Percentiles rank a stretch among this genome's conserved stretches.
Evolutionary conservation across 768 basidiomycete species (phyloP).

Genomic region (Suillus fuscotomentosus): DNA sequence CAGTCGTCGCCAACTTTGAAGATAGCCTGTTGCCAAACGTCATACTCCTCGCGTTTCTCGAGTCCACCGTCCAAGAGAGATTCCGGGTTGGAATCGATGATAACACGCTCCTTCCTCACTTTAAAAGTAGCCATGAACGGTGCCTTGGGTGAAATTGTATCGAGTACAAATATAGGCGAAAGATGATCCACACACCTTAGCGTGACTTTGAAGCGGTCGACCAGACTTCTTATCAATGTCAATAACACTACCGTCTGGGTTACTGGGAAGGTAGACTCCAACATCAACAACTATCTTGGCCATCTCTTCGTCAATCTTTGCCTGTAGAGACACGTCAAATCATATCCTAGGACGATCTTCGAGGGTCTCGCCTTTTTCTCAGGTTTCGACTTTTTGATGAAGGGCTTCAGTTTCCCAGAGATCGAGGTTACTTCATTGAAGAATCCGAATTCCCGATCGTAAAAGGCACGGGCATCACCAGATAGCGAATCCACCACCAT

Average conservation of each 20-base stretch:
- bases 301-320: conserved; percentile 99
- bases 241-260: conserved; percentile 95
- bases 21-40: conserved; percentile 97
- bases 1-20: conserved; percentile 99
- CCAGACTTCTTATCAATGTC: conserved; percentile 98
- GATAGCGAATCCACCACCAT: conserved; percentile 83
- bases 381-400: conserved; percentile 89
- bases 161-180: not conserved
- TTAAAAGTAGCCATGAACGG: conserved; percentile 99
- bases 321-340: conserved; percentile 43
- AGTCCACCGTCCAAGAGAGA: conserved; percentile 62
- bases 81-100: conserved; percentile 70
- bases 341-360: not conserved
- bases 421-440: conserved; percentile 97
- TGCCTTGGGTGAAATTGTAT: conserved; percentile 54
- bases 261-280: conserved; percentile 97
- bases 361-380: conserved; percentile 81
- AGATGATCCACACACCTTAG: conserved; percentile 60
- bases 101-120: conserved; percentile 82
- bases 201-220: conserved; percentile 93
- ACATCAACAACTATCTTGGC: conserved; percentile 88
- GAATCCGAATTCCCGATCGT: conserved; percentile 93
- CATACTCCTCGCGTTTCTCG: conserved; percentile 64
- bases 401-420: conserved; percentile 95
- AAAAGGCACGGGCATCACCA: conserved; percentile 85